A percentile compares a stretch with the other conserved stretches of the same genome.
Evolutionary conservation across 208 protist species (phyloP).

Genomic region (Leishmania aethiopica): DNA sequence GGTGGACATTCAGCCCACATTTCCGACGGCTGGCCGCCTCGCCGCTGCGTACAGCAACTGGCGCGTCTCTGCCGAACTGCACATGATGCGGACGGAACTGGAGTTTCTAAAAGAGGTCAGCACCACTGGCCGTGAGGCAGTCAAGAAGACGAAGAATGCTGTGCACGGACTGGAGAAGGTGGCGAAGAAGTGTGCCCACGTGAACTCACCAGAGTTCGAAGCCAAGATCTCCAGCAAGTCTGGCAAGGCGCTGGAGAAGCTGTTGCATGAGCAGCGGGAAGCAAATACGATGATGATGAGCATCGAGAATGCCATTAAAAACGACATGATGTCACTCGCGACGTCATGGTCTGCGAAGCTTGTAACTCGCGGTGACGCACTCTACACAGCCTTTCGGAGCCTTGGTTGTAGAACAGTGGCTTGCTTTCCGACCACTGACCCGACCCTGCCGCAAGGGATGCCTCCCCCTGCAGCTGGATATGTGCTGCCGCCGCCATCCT

Average conservation of each 20-base stretch:
- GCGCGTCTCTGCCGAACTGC: conserved; percentile 2
- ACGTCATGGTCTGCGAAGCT: background rate
- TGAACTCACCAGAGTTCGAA: conserved; percentile 1
- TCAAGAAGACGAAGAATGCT: conserved; percentile 8
- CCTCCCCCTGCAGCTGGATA: background rate
- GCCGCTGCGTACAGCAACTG: conserved; percentile 7
- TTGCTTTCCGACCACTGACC: background rate
- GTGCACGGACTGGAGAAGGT: background rate
- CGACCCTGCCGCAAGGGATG: too few species aligned
- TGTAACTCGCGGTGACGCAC: background rate
- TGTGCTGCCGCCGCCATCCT: background rate
- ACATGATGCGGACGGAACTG: conserved; percentile 2
- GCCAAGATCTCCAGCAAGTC: background rate
- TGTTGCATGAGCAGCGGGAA: background rate
- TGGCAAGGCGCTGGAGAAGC: background rate
- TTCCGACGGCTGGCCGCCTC: background rate
- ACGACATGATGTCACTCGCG: conserved; percentile 5
- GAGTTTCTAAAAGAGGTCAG: conserved; percentile 9
- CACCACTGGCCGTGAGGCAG: background rate
- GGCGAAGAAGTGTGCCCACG: conserved; percentile 11
- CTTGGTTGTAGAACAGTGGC: background rate
- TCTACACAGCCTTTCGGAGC: background rate
- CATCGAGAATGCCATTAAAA: background rate
- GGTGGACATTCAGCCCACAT: background rate
- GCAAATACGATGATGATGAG: background rate